Base-by-base conservation (phyloP, 768 basidiomycete species). In the Cystoderma amianthinum region DNA sequence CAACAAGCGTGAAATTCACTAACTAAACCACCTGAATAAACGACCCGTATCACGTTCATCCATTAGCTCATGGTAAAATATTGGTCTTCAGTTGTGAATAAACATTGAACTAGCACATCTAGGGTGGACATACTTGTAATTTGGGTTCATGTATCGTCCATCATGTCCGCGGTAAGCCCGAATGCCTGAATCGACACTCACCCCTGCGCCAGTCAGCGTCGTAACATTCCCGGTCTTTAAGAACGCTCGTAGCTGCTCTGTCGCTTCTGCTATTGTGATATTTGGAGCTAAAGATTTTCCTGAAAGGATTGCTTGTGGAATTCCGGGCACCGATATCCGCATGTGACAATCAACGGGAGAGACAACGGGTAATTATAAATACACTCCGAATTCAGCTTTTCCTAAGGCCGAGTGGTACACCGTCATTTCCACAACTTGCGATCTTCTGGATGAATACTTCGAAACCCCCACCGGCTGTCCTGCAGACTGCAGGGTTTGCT, bases 101-200 rank as follows among this genome's bases (percentile, higher is more conserved):
- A 13, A 44, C 19, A 37, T 17, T 25, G 17, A 25, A 16, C 23
- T 34, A 36, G 12, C 20, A 16, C 38, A 45, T 15, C 18, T 42
- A 15, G 28, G 46, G 33, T 32, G n/a, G 42, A 32, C 39, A 43
- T 21, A 88, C 86, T 80, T 83, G 68, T 87, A 90, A 59, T 90
- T 84, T n/a, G 85, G 87, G 53, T 91, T 88, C 78, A 87, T 78
- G 60, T 91, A 91, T 48, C 82, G 68, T 12, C 93, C 93, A 54
- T 94, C 87, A 46, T 69, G 57, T 28, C 93, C 93, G 43, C 93
- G 69, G 61, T 97, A 96, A n/a, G 93, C 92, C 49, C 90, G 71
- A 45, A 98, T 95, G 34, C 95, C 95, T 19, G 86, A 90, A 60
- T 97, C 95, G 20, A 97, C 93, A 57, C 86, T 89, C 48, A 96